Percentiles rank a stretch among this genome's conserved stretches.
Evolutionary conservation across 495 filamentous ascomycete genomes (phyloP).

Genomic region (Talaromyces adpressus): DNA sequence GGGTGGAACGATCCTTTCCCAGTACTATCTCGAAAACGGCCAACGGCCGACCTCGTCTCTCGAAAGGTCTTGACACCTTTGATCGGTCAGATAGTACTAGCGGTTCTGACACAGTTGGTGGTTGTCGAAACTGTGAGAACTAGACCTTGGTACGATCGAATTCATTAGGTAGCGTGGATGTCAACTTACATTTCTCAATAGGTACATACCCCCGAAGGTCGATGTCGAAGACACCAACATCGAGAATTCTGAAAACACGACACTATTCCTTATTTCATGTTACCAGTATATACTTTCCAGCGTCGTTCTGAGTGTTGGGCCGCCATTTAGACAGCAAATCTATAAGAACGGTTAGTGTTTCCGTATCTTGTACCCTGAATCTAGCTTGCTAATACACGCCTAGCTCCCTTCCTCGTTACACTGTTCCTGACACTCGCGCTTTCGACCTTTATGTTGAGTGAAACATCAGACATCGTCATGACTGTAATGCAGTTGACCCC

Average conservation of each 20-base stretch:
- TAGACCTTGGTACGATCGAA: conserved; percentile 61
- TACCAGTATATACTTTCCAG: conserved; percentile 92
- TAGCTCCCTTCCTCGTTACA: conserved; percentile 76
- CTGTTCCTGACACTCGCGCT: conserved; percentile 60
- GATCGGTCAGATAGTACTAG: conserved; percentile 80
- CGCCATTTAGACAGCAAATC: conserved; percentile 81
- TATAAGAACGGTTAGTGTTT: conserved; percentile 60
- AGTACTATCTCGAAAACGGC: conserved; percentile 71
- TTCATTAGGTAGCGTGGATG: background rate
- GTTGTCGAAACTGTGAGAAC: conserved; percentile 63
- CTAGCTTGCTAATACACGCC: conserved; percentile 6
- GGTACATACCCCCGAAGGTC: conserved; percentile 74
- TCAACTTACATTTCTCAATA: conserved; percentile 20
- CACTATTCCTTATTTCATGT: conserved; percentile 80
- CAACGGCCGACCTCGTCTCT: conserved; percentile 88
- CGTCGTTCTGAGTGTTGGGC: conserved; percentile 80
- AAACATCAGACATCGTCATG: conserved; percentile 58
- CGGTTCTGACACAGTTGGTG: conserved; percentile 68
- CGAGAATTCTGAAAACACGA: conserved; percentile 85
- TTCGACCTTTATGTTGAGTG: conserved; percentile 68
- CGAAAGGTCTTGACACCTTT: conserved; percentile 88
- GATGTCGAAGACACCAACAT: conserved; percentile 72
- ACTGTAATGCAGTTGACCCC: conserved; percentile 79
- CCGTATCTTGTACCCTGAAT: background rate
- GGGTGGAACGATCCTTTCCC: conserved; percentile 87